These are phyloP conservation scores for Micractinium sp. DNA, from an alignment of 139 green algal species.

Conservation along the genomic window DNA sequence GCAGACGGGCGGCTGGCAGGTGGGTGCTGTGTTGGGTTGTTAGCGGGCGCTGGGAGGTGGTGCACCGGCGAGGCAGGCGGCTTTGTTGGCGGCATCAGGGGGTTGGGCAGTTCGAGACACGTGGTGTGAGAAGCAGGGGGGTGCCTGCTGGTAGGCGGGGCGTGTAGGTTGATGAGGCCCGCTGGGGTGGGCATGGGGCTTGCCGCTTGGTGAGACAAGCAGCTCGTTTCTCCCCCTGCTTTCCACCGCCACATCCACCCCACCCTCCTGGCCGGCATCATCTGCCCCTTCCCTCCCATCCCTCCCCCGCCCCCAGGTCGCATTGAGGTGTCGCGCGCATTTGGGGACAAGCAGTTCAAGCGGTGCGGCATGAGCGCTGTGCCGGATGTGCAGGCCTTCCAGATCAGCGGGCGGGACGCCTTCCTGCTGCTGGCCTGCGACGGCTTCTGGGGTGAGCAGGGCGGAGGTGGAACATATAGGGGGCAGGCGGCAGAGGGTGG, in stretches of 20 bases:
- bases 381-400: slow-evolving; percentile 52
- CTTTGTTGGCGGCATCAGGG: background rate
- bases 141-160: no score
- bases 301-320: slow-evolving; percentile 27
- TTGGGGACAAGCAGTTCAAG: slow-evolving; percentile 71
- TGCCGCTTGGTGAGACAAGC: no score
- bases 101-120: no score
- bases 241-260: background rate
- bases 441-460: slow-evolving; percentile 62
- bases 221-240: background rate
- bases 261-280: background rate
- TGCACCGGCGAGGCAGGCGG: background rate
- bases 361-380: slow-evolving; percentile 42
- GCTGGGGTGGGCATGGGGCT: no score
- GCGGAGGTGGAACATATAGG: no score
- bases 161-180: no score
- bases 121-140: no score
- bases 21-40: background rate
- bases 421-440: slow-evolving; percentile 75
- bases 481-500: no score
- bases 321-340: slow-evolving; percentile 69
- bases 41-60: background rate
- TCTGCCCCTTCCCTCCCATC: background rate
- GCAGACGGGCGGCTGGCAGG: slow-evolving; percentile 61
- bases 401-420: slow-evolving; percentile 48